phyloP scores from a whole-genome alignment of 2,329 filamentous ascomycete species.

The Cytospora chrysosperma region DNA sequence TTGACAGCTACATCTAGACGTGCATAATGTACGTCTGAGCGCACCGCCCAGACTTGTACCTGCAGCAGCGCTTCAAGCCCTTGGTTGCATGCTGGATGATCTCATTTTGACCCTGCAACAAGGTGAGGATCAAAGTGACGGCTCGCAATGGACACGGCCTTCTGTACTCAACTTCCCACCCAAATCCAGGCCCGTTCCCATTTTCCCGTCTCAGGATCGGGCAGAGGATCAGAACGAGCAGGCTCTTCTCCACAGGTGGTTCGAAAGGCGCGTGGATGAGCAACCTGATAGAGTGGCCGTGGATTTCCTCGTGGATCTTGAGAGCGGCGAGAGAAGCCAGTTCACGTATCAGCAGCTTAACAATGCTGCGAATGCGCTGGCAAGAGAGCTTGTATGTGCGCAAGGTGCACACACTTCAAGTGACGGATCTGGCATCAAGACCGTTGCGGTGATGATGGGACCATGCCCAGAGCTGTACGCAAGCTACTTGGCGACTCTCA shows the following conservation, averaged over 20 bases:
- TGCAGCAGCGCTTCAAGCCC: constrained; percentile 14
- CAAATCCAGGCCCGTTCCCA: neutral
- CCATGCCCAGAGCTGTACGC: constrained; percentile 38
- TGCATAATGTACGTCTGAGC: neutral
- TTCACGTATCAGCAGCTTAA: constrained; percentile 15
- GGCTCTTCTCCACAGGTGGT: constrained; percentile 8
- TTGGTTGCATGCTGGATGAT: constrained; percentile 14
- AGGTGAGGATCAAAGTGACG: neutral
- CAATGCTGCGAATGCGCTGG: constrained; percentile 9
- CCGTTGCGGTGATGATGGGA: constrained; percentile 27
- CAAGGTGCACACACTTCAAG: constrained; percentile 1
- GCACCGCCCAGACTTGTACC: constrained; percentile 6
- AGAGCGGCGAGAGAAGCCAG: constrained; percentile 1
- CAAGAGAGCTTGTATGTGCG: constrained; percentile 4
- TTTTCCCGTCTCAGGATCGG: neutral
- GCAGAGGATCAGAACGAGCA: neutral
- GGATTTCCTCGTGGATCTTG: constrained; percentile 12
- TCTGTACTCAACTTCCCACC: constrained; percentile 15
- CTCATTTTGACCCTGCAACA: constrained; percentile 8
- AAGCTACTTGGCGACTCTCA: constrained; percentile 37
- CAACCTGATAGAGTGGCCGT: constrained; percentile 6
- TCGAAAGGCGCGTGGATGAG: constrained; percentile 11
- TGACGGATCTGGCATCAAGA: neutral
- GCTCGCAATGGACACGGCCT: constrained; percentile 8
- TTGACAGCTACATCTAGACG: constrained; percentile 6